Percentiles rank a stretch among this genome's conserved stretches.
These are phyloP conservation scores for Volvox carteri DNA, from an alignment of 163 green algal genomes.

Conservation along the genomic window DNA sequence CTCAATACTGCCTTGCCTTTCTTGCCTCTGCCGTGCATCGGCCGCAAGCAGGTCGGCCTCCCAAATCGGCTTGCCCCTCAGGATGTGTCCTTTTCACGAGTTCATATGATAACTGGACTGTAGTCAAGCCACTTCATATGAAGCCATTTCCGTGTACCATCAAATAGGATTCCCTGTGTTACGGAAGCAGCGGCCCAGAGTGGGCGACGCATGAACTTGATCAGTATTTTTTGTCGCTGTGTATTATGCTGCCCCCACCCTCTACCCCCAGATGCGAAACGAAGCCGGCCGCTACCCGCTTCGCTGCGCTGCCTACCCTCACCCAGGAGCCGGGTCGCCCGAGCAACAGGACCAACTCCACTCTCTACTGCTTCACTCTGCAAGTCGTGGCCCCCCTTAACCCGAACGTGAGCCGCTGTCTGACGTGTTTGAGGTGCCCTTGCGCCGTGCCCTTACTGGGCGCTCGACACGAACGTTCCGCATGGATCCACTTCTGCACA, in stretches of 20 bases:
- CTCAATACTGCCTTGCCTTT: too few relatives aligned
- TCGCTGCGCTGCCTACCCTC: not conserved
- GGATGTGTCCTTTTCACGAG: too few relatives aligned
- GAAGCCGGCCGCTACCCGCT: not conserved
- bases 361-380: conserved; percentile 23
- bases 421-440: not conserved
- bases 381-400: not conserved
- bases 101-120: too few relatives aligned
- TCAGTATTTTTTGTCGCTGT: too few relatives aligned
- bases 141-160: too few relatives aligned
- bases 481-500: not conserved
- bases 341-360: conserved; percentile 5
- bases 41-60: too few relatives aligned
- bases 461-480: not conserved
- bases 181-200: too few relatives aligned
- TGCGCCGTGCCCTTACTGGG: not conserved
- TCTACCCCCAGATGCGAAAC: not conserved
- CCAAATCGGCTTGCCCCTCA: too few relatives aligned
- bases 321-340: not conserved
- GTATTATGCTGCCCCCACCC: not conserved
- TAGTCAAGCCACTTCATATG: too few relatives aligned
- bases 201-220: too few relatives aligned
- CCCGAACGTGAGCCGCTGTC: not conserved
- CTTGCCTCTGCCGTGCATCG: too few relatives aligned
- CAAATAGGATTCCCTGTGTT: too few relatives aligned